Evolutionary conservation across 495 filamentous ascomycete species (phyloP).

Genomic region (Antarctomyces pellizariae): DNA sequence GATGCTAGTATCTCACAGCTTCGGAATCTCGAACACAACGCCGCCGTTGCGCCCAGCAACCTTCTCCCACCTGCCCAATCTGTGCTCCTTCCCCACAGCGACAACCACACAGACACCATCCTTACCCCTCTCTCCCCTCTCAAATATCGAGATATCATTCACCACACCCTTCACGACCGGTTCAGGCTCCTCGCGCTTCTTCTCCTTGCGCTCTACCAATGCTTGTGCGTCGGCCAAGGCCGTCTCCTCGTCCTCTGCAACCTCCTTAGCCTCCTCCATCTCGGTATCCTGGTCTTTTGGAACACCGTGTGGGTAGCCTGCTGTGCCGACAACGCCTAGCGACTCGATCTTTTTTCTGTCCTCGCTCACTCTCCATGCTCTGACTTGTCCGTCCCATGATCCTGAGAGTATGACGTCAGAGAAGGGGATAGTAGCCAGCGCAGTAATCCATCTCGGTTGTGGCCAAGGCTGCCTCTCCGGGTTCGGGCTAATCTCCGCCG

Average conservation of each 20-base stretch:
- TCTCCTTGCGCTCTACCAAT: constrained; percentile 5
- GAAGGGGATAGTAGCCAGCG: constrained; percentile 61
- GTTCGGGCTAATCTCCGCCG: constrained; percentile 39
- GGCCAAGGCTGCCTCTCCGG: constrained; percentile 30
- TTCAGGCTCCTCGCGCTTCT: constrained; percentile 14
- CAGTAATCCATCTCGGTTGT: constrained; percentile 74
- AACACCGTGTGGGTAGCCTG: constrained; percentile 6
- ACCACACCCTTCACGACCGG: constrained; percentile 43
- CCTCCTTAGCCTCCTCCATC: constrained; percentile 1
- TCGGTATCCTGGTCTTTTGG: constrained; percentile 3
- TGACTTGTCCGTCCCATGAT: constrained; percentile 77
- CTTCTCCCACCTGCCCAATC: constrained; percentile 55
- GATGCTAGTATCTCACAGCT: too few relatives aligned
- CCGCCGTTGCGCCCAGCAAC: constrained; percentile 50
- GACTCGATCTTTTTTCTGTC: constrained; percentile 62
- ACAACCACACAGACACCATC: constrained; percentile 62
- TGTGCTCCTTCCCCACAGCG: constrained; percentile 66
- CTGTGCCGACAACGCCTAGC: constrained; percentile 37
- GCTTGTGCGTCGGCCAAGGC: background rate
- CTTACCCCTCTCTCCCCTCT: constrained; percentile 41
- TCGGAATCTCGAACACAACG: constrained; percentile 57
- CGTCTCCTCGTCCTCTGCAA: constrained; percentile 2
- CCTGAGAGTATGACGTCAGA: constrained; percentile 73
- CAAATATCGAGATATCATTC: constrained; percentile 69
- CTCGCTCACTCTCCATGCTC: constrained; percentile 62